Evolutionary conservation across 441 rosid species (phyloP), one percentile per base, ranked within the genome.

Genomic region (Corymbia citriodora): DNA sequence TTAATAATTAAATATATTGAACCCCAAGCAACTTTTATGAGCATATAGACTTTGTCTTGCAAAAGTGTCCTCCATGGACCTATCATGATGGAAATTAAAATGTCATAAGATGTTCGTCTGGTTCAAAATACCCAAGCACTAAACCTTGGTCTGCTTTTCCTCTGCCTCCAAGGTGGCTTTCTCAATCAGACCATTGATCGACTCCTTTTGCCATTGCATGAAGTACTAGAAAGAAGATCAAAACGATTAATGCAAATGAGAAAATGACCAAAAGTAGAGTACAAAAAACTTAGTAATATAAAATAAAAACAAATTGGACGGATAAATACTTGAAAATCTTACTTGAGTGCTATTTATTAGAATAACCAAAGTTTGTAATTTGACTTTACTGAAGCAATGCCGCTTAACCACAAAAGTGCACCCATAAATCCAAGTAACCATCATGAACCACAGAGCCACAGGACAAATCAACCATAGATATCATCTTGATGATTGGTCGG

Each of bases 61-160:
- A 40, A 21, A 74, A 74, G 5, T 40, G 48, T 74, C 85, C 29
- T 40, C 23, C 85, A 74, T 21, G 85, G 40, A 40, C 5, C 50
- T 74, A 40, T 21, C 85, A 74, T 12, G 85, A 21, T 36, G 48
- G 59, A 65, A 36, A 59, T 55, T 25, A 14, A 12, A 54, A 57
- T 17, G 17, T 23, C 85, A 3, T 23, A 55, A 48, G 23, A 31
- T 15, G 57, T 93, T 92, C 92, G 92, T 97, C 95, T 94, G 97
- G 91, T 97, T 96, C 91, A 95, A 68, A 15, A 96, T 95, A 23
- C 98, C 98, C 33, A 97, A 93, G 91, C 95, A 95, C 86, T 96
- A 88, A 88, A 95, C 98, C 88, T 95, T 95, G 57, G 92, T 96
- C 18, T 98, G 97, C 90, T 93, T 94, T 29, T 52, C 52, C 53